These are phyloP conservation scores for Eucalyptus pumila DNA, from an alignment of 345 rosid species.

Conservation along the genomic window DNA sequence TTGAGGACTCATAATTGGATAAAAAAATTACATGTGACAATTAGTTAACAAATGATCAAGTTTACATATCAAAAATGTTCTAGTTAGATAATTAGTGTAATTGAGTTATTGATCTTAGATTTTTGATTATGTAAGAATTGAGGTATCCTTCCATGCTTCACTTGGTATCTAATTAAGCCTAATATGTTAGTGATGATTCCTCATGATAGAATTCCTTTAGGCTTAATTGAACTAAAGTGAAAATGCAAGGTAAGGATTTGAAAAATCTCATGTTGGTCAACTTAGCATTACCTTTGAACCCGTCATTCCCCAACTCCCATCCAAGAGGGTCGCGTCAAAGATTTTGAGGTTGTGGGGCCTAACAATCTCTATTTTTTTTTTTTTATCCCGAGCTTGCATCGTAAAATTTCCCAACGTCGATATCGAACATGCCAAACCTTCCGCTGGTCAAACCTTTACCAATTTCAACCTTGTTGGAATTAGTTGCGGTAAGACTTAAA, in stretches of 20 bases:
- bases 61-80: too few relatives aligned
- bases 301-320: too few relatives aligned
- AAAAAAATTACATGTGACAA: neutral
- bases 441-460: neutral
- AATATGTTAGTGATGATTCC: too few relatives aligned
- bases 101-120: too few relatives aligned
- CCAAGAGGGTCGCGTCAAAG: rapidly evolving
- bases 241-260: rapidly evolving
- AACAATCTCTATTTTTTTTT: neutral
- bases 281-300: too few relatives aligned
- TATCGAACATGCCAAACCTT: neutral
- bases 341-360: too few relatives aligned
- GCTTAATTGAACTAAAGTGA: too few relatives aligned
- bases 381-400: neutral
- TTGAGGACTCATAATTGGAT: neutral
- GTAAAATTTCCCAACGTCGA: neutral
- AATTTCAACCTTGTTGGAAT: neutral
- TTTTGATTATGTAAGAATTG: too few relatives aligned
- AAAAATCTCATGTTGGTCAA: too few relatives aligned
- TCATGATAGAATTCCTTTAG: too few relatives aligned
- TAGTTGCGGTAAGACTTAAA: neutral
- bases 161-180: rapidly evolving
- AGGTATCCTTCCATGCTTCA: rapidly evolving
- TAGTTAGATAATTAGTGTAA: neutral
- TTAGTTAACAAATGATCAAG: too few relatives aligned